These are phyloP conservation scores for Mitragyna speciosa DNA, from an alignment of 257 asterid species.

Conservation along the genomic window DNA sequence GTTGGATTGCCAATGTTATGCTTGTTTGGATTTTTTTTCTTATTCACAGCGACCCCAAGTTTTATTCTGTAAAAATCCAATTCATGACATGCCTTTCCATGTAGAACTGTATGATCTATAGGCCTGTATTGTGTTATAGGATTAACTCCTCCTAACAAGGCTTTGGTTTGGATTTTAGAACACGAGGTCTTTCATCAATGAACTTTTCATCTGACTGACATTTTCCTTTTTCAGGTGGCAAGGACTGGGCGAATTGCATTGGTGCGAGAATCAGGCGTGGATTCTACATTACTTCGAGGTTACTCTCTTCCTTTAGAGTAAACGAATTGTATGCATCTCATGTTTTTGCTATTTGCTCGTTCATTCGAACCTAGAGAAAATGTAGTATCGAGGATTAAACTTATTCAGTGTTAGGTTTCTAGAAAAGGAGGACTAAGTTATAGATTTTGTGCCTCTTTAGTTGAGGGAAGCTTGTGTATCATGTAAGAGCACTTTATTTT, in stretches of 20 bases:
- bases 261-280: constrained; percentile 82
- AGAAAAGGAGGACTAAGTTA: neutral
- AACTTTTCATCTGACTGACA: neutral
- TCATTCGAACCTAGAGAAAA: neutral
- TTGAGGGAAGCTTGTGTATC: neutral
- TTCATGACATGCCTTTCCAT: neutral
- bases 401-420: neutral
- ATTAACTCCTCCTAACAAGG: no score
- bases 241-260: constrained; percentile 85
- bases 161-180: neutral
- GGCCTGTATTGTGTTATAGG: neutral
- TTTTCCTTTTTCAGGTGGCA: constrained; percentile 54
- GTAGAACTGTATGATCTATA: neutral
- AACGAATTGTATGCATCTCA: neutral
- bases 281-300: constrained; percentile 72
- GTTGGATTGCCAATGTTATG: neutral
- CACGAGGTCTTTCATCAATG: neutral
- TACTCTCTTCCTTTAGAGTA: constrained; percentile 52
- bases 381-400: neutral
- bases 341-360: neutral
- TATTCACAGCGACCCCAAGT: neutral
- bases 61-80: neutral
- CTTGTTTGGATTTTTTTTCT: neutral
- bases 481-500: neutral
- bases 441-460: neutral